phyloP scores from a whole-genome alignment of 2,329 filamentous ascomycete genomes.

The Diaporthe eres region DNA sequence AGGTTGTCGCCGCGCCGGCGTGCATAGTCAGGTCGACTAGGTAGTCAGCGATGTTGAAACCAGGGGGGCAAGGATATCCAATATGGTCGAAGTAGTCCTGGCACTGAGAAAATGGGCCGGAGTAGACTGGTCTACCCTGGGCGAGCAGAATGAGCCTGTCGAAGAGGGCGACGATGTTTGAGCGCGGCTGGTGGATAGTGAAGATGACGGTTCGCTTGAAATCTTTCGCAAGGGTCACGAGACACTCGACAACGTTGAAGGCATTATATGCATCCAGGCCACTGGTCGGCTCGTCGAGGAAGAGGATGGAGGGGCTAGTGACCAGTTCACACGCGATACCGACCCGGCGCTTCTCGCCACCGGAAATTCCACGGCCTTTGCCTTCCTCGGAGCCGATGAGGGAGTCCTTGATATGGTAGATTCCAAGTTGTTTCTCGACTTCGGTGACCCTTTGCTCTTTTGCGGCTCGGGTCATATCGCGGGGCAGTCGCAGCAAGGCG shows the following conservation, averaged over 20 bases:
- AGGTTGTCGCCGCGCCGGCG: constrained; percentile 74
- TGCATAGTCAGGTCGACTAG: constrained; percentile 99
- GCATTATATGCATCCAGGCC: constrained; percentile 97
- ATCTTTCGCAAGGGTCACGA: constrained; percentile 93
- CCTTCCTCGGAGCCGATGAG: constrained; percentile 97
- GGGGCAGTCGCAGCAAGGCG: constrained; percentile 90
- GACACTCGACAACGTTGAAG: constrained; percentile 96
- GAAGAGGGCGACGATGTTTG: constrained; percentile 97
- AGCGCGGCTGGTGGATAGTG: constrained; percentile 97
- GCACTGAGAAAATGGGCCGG: constrained; percentile 88
- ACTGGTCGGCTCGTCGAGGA: constrained; percentile 97
- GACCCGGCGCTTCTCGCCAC: constrained; percentile 95
- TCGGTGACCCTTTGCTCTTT: constrained; percentile 94
- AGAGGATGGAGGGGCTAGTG: constrained; percentile 96
- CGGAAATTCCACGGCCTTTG: constrained; percentile 93
- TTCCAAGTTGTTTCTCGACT: constrained; percentile 95
- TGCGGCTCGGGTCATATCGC: constrained; percentile 87
- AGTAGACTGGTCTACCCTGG: constrained; percentile 91
- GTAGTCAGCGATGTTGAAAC: constrained; percentile 99
- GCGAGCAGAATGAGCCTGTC: constrained; percentile 94
- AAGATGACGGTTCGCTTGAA: constrained; percentile 98
- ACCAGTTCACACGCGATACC: constrained; percentile 98
- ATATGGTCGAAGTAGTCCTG: constrained; percentile 93
- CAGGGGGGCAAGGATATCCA: constrained; percentile 92
- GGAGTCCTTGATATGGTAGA: constrained; percentile 93